Conservation (phyloP, 768 basidiomycete genomes). For the Rhizopogon vulgaris region DNA sequence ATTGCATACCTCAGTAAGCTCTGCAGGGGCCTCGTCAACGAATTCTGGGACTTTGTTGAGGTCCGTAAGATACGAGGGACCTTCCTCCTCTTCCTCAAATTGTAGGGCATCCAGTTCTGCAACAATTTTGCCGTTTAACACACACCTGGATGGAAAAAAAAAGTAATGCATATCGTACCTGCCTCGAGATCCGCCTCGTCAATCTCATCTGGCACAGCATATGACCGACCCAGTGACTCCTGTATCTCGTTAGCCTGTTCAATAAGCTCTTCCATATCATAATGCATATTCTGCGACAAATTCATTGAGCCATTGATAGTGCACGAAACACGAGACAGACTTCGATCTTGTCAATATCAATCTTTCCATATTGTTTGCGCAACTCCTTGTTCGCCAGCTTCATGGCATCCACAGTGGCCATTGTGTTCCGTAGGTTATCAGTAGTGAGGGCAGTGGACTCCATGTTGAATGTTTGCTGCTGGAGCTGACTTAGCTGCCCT, state of each 20-base stretch:
- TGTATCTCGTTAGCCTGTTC: slow-evolving; percentile 99
- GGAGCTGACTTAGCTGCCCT: slow-evolving; percentile 79
- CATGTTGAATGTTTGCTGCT: slow-evolving; percentile 98
- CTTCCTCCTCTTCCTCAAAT: slow-evolving; percentile 90
- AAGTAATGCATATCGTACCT: slow-evolving; percentile 42
- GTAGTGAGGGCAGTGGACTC: slow-evolving; percentile 92
- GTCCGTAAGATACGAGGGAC: slow-evolving; percentile 81
- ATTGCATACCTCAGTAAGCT: slow-evolving; percentile 50
- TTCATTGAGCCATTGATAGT: not conserved
- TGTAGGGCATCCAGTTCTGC: slow-evolving; percentile 90
- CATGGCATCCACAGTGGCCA: slow-evolving; percentile 99
- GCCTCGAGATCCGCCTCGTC: slow-evolving; percentile 98
- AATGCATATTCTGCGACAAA: slow-evolving; percentile 75
- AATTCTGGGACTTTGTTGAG: slow-evolving; percentile 89
- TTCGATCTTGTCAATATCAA: slow-evolving; percentile 98
- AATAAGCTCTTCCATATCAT: slow-evolving; percentile 95
- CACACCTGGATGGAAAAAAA: not conserved
- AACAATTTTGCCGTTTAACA: not conserved
- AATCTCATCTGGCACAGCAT: slow-evolving; percentile 94
- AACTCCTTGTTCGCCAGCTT: slow-evolving; percentile 93
- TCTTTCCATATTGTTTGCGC: slow-evolving; percentile 93
- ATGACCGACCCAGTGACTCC: slow-evolving; percentile 87
- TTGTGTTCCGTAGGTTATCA: slow-evolving; percentile 97
- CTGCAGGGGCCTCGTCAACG: slow-evolving; percentile 80
- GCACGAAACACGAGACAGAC: slow-evolving; percentile 34